These are phyloP conservation scores for Cladosporium velox DNA, from an alignment of 2,329 filamentous ascomycete species.

Conservation along the genomic window DNA sequence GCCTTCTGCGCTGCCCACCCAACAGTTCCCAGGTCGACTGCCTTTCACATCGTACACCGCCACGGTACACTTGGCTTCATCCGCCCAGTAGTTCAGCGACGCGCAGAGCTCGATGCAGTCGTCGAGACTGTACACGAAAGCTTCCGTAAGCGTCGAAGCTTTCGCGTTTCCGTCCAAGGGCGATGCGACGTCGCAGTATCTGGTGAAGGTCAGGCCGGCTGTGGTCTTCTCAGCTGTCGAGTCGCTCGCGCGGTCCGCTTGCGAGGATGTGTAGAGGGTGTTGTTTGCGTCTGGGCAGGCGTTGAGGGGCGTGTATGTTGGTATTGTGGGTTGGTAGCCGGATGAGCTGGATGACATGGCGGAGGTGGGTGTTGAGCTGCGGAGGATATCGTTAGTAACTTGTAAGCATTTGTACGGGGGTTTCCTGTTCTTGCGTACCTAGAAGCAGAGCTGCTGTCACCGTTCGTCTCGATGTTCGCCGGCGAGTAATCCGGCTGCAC, in stretches of 20 bases:
- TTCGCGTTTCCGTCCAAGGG: conserved; percentile 27
- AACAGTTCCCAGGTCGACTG: conserved; percentile 37
- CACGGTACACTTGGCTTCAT: conserved; percentile 33
- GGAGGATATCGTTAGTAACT: neutral
- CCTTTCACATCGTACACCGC: conserved; percentile 35
- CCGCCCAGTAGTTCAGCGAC: conserved; percentile 32
- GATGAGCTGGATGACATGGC: conserved; percentile 27
- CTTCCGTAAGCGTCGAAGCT: conserved; percentile 30
- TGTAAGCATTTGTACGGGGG: too few species aligned
- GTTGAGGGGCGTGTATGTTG: conserved; percentile 36
- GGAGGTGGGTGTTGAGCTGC: conserved; percentile 21
- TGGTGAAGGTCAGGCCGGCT: conserved; percentile 35
- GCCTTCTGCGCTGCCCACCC: conserved; percentile 31
- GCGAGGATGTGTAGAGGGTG: conserved; percentile 35
- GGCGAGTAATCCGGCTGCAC: conserved; percentile 6
- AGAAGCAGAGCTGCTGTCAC: neutral
- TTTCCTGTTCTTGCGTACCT: neutral
- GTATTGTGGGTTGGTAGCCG: conserved; percentile 34
- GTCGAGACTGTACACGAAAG: conserved; percentile 40
- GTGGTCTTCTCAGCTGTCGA: neutral
- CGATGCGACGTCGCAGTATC: conserved; percentile 36
- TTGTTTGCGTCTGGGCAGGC: conserved; percentile 37
- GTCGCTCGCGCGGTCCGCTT: neutral
- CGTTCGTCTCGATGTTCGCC: neutral
- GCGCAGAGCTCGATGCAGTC: conserved; percentile 42